These are phyloP conservation scores for Fusarium robinianum DNA, from an alignment of 2,329 filamentous ascomycete genomes.

Conservation along the genomic window DNA sequence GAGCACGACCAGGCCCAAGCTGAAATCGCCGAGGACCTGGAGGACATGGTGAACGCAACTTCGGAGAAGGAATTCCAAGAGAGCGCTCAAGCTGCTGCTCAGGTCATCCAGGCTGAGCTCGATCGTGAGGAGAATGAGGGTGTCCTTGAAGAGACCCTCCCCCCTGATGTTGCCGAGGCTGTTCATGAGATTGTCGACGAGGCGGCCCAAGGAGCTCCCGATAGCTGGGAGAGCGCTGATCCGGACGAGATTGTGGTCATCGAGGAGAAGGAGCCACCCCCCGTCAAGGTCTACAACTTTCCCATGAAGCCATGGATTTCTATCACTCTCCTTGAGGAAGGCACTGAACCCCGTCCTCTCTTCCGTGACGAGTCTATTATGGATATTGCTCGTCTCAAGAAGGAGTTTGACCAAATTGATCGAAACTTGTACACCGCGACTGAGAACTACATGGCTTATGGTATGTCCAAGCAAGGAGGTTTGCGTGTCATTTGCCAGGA, in stretches of 20 bases:
- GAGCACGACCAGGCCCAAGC: constrained; percentile 55
- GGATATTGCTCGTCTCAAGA: constrained; percentile 93
- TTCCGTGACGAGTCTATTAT: constrained; percentile 83
- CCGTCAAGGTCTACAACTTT: constrained; percentile 88
- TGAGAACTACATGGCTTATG: constrained; percentile 90
- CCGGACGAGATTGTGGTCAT: constrained; percentile 67
- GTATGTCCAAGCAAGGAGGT: constrained; percentile 89
- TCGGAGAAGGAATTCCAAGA: constrained; percentile 60
- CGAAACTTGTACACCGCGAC: constrained; percentile 90
- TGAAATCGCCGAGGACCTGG: constrained; percentile 52
- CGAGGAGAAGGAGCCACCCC: constrained; percentile 67
- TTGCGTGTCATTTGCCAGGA: constrained; percentile 93
- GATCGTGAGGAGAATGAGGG: constrained; percentile 58
- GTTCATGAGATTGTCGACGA: constrained; percentile 49
- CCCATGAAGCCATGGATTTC: constrained; percentile 96
- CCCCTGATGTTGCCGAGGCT: constrained; percentile 47
- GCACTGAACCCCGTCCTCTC: constrained; percentile 59
- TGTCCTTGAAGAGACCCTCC: constrained; percentile 55
- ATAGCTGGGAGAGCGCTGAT: constrained; percentile 90
- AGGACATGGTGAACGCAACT: constrained; percentile 55
- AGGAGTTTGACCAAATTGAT: constrained; percentile 97
- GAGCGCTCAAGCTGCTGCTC: constrained; percentile 51
- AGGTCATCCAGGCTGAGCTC: constrained; percentile 57
- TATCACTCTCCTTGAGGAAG: constrained; percentile 70
- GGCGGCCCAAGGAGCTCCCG: constrained; percentile 65